Evolutionary conservation across 352 stramenopile genomes (phyloP).

Genomic region (Phytophthora lateralis): DNA sequence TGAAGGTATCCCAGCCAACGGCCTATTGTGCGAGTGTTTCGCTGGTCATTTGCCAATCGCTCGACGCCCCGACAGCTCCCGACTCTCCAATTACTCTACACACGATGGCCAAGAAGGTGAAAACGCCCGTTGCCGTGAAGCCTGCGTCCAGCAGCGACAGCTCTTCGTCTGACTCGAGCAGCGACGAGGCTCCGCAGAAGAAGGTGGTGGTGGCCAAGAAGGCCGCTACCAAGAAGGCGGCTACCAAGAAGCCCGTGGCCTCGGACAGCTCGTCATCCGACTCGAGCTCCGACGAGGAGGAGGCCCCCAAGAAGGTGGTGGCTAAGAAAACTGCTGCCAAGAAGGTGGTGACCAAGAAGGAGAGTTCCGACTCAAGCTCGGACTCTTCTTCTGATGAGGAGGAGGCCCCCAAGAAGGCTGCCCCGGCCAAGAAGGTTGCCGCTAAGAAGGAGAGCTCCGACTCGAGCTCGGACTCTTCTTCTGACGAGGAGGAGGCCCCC

Average conservation of each 20-base stretch:
- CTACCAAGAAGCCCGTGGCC: conserved; percentile 46
- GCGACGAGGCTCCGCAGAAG: conserved; percentile 59
- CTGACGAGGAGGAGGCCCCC: conserved; percentile 41
- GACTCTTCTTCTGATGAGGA: conserved; percentile 49
- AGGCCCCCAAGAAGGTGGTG: conserved; percentile 52
- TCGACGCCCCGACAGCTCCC: conserved; percentile 14
- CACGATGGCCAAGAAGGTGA: conserved; percentile 63
- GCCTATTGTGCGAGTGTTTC: background rate
- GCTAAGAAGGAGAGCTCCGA: conserved; percentile 50
- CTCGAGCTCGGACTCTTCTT: conserved; percentile 47
- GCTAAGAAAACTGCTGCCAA: conserved; percentile 41
- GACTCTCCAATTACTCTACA: conserved; percentile 1
- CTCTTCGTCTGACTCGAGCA: conserved; percentile 61
- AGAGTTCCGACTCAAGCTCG: conserved; percentile 36
- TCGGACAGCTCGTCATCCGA: conserved; percentile 39
- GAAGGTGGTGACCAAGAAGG: conserved; percentile 55
- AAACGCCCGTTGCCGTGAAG: conserved; percentile 43
- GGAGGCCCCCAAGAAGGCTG: conserved; percentile 41
- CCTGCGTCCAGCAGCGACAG: conserved; percentile 52
- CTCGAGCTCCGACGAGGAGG: conserved; percentile 49
- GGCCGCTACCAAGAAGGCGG: conserved; percentile 44
- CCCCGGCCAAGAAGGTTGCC: conserved; percentile 43
- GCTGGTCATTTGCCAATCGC: conserved; percentile 42
- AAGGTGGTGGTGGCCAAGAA: conserved; percentile 66
- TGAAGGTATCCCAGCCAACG: conserved; percentile 39